Percentiles rank a stretch among this genome's conserved stretches.
phyloP scores from a whole-genome alignment of 441 rosid genomes.

The Syzygium malaccense region DNA sequence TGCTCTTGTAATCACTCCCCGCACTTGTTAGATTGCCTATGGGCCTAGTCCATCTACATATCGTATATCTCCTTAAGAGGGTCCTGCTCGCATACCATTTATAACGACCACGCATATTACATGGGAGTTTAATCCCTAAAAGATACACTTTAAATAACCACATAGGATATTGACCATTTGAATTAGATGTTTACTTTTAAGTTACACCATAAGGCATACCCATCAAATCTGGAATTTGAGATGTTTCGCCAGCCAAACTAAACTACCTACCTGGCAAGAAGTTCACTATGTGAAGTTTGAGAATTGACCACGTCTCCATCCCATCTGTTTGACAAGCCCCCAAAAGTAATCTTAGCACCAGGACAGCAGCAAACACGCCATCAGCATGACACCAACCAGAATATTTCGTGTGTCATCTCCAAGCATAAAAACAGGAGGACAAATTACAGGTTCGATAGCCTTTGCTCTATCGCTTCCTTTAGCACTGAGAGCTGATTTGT shows the following conservation, averaged over 20 bases:
- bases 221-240: neutral
- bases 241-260: neutral
- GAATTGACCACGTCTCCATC: neutral
- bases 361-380: neutral
- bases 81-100: neutral
- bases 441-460: neutral
- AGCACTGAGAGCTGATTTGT: neutral
- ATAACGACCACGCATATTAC: accelerated
- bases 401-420: neutral
- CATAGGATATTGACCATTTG: neutral
- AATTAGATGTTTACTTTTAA: neutral
- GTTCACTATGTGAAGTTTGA: neutral
- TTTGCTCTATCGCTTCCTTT: neutral
- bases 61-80: neutral
- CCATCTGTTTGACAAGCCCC: neutral
- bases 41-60: neutral
- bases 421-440: neutral
- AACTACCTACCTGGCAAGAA: neutral
- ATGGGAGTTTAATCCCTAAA: neutral
- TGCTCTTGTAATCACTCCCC: neutral
- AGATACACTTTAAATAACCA: neutral
- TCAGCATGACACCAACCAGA: neutral
- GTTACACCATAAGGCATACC: neutral
- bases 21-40: neutral
- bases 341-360: neutral